phyloP scores from a whole-genome alignment of 176 grass and related monocot species.

The Puccinellia tenuiflora region DNA sequence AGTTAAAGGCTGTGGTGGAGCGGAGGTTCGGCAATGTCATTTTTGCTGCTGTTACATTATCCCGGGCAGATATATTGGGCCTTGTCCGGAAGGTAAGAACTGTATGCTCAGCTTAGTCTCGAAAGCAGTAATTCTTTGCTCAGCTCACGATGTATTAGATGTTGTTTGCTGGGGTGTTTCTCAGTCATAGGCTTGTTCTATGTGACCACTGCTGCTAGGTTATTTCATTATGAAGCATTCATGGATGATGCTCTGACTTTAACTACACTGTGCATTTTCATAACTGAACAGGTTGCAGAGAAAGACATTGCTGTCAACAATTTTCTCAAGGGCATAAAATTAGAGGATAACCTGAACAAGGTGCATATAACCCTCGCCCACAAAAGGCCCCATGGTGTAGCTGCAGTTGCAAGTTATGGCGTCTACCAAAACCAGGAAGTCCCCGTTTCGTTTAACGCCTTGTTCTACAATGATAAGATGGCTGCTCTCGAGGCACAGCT shows the following conservation, averaged over 20 bases:
- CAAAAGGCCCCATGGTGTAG: slow-evolving; percentile 67
- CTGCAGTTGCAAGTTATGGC: slow-evolving; percentile 61
- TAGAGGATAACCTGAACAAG: slow-evolving; percentile 59
- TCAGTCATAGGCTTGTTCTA: background rate
- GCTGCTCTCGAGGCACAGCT: slow-evolving; percentile 56
- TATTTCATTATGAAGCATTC: background rate
- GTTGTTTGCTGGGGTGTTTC: background rate
- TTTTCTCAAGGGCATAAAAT: slow-evolving; percentile 37
- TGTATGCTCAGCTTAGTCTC: background rate
- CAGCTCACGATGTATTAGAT: background rate
- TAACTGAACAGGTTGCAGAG: slow-evolving; percentile 50
- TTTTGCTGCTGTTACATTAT: slow-evolving; percentile 71
- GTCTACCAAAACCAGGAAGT: slow-evolving; percentile 54
- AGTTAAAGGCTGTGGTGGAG: slow-evolving; percentile 63
- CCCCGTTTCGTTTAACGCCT: slow-evolving; percentile 41
- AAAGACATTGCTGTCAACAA: slow-evolving; percentile 20
- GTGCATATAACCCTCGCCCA: slow-evolving; percentile 83
- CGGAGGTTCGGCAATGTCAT: slow-evolving; percentile 73
- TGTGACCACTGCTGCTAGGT: background rate
- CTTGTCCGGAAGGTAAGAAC: slow-evolving; percentile 56
- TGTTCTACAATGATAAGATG: slow-evolving; percentile 60
- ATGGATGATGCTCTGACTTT: background rate
- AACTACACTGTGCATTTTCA: background rate
- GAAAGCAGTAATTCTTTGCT: background rate
- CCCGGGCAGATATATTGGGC: slow-evolving; percentile 40